These are phyloP conservation scores for Beverwykella pulmonaria DNA, from an alignment of 495 filamentous ascomycete species.

Conservation along the genomic window DNA sequence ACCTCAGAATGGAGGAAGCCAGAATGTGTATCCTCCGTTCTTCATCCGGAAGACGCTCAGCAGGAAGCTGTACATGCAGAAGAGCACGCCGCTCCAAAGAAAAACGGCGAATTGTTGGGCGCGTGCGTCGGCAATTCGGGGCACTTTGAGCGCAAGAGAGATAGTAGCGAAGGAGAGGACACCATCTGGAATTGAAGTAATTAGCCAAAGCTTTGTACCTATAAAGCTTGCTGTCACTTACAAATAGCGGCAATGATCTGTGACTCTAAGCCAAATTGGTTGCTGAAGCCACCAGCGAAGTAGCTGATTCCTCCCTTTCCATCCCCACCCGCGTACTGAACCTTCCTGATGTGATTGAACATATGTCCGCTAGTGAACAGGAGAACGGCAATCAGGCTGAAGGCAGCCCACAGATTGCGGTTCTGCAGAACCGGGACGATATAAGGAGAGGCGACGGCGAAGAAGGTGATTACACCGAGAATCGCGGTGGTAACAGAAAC, in stretches of 20 bases:
- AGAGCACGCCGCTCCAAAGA: slow-evolving; percentile 76
- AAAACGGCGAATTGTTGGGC: slow-evolving; percentile 80
- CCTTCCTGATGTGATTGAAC: slow-evolving; percentile 98
- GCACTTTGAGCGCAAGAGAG: slow-evolving; percentile 84
- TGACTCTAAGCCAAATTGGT: slow-evolving; percentile 92
- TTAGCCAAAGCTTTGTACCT: slow-evolving; percentile 9
- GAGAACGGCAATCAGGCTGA: slow-evolving; percentile 86
- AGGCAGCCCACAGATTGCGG: slow-evolving; percentile 88
- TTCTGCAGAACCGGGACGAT: slow-evolving; percentile 85
- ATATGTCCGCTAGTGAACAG: slow-evolving; percentile 97
- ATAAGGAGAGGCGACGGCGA: slow-evolving; percentile 79
- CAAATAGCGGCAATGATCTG: slow-evolving; percentile 95
- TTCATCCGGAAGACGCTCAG: slow-evolving; percentile 92
- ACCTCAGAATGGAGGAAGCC: slow-evolving; percentile 80
- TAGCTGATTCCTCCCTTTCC: slow-evolving; percentile 85
- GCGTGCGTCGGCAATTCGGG: slow-evolving; percentile 75
- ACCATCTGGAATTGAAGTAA: slow-evolving; percentile 63
- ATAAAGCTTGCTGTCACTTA: slow-evolving; percentile 57
- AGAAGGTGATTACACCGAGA: slow-evolving; percentile 66
- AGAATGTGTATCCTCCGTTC: slow-evolving; percentile 94
- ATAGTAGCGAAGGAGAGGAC: slow-evolving; percentile 91
- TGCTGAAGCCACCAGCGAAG: slow-evolving; percentile 92
- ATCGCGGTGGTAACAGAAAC: slow-evolving; percentile 65
- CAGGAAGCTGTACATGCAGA: slow-evolving; percentile 88
- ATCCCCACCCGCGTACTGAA: slow-evolving; percentile 90